phyloP scores from a whole-genome alignment of 306 rosid species.

The Cucurbita pepo region DNA sequence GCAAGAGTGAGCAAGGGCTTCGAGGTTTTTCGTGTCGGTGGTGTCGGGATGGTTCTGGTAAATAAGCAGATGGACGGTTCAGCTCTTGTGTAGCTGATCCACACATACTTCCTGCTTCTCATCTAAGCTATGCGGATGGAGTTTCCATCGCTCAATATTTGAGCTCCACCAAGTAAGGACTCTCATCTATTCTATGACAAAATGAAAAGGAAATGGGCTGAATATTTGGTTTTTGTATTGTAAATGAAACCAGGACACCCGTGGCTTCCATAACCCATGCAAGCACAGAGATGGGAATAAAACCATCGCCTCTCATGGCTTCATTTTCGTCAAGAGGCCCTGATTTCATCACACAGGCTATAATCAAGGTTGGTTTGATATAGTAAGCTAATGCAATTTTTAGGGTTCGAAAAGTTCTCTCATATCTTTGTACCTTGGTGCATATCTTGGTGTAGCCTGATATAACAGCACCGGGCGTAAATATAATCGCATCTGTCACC shows the following conservation, averaged over 20 bases:
- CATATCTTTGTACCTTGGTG: neutral
- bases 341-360: slow-evolving; percentile 12
- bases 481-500: neutral
- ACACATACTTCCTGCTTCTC: slow-evolving; percentile 39
- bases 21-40: slow-evolving; percentile 26
- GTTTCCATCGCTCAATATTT: slow-evolving; percentile 22
- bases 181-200: neutral
- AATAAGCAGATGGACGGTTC: neutral
- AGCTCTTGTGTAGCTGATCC: slow-evolving; percentile 16
- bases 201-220: neutral
- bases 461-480: slow-evolving; percentile 7
- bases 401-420: neutral
- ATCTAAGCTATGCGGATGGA: slow-evolving; percentile 24
- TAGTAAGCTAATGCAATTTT: neutral
- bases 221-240: neutral
- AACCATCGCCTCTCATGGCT: slow-evolving; percentile 45
- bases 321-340: slow-evolving; percentile 75
- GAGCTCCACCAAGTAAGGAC: slow-evolving; percentile 26
- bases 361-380: slow-evolving; percentile 45
- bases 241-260: slow-evolving; percentile 24
- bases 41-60: slow-evolving; percentile 51
- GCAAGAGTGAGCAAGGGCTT: slow-evolving; percentile 20
- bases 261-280: slow-evolving; percentile 25
- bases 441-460: neutral
- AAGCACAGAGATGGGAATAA: slow-evolving; percentile 17